These are phyloP conservation scores for Centrapalus pauciflorus DNA, from an alignment of 129 eudicot species.

Conservation along the genomic window DNA sequence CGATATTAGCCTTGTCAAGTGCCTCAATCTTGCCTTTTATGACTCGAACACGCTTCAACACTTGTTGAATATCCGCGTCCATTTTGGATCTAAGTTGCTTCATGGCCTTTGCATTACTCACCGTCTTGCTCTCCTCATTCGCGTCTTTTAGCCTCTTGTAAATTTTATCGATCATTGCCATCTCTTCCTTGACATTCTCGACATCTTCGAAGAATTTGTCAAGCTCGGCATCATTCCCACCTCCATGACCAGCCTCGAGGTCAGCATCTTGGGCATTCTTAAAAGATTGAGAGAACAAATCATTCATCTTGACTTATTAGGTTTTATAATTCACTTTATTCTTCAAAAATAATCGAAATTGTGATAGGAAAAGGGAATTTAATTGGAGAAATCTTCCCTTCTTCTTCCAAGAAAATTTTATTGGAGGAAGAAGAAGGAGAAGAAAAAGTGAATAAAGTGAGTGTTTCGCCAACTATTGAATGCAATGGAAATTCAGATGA, in stretches of 20 bases:
- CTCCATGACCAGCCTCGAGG: conserved; percentile 23
- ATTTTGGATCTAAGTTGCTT: conserved; percentile 58
- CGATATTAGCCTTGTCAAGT: conserved; percentile 58
- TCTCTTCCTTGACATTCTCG: conserved; percentile 73
- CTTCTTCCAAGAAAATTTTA: conserved; percentile 23
- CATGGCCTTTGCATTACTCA: conserved; percentile 63
- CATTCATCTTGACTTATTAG: conserved; percentile 27
- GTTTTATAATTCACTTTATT: conserved; percentile 18
- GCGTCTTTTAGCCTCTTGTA: conserved; percentile 66
- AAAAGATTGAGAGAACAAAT: conserved; percentile 33
- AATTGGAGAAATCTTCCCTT: conserved; percentile 33
- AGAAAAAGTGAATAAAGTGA: conserved; percentile 25
- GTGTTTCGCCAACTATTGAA: background rate
- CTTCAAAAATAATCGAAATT: background rate
- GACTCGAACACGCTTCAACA: conserved; percentile 58
- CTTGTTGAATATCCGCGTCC: conserved; percentile 75
- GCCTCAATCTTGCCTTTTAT: conserved; percentile 81
- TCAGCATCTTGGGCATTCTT: conserved; percentile 28
- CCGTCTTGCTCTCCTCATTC: conserved; percentile 70
- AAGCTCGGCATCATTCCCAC: conserved; percentile 45
- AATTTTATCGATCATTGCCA: conserved; percentile 57
- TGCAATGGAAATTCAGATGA: background rate
- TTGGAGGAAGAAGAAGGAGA: conserved; percentile 32
- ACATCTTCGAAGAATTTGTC: conserved; percentile 75
- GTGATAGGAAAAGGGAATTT: background rate